Evolutionary conservation across 495 filamentous ascomycete genomes (phyloP).

Genomic region (Hypoxylon fragiforme): DNA sequence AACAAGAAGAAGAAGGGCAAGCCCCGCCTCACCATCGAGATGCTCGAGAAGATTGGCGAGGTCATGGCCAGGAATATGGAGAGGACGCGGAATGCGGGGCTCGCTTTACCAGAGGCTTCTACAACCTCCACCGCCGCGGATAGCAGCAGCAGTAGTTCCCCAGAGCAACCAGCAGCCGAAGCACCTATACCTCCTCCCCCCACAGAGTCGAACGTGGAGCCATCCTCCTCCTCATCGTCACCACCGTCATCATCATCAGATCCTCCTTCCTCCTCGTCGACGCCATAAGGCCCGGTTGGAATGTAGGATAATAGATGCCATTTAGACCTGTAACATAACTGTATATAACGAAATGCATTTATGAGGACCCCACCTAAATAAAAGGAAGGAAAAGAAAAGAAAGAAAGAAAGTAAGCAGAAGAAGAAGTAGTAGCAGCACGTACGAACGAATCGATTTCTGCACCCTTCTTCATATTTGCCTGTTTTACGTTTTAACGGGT

Average conservation of each 20-base stretch:
- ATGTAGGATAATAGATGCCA: conserved; percentile 21
- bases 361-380: no score
- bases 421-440: no score
- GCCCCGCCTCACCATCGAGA: conserved; percentile 58
- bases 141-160: not conserved
- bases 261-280: no score
- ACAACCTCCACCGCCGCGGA: no score
- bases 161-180: not conserved
- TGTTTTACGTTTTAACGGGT: no score
- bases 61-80: conserved; percentile 62
- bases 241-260: conserved; percentile 23
- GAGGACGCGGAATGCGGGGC: conserved; percentile 35
- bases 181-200: not conserved
- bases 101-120: conserved; percentile 24
- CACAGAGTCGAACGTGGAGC: conserved; percentile 2
- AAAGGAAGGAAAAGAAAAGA: no score
- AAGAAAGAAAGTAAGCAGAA: no score
- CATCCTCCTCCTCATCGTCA: conserved; percentile 2
- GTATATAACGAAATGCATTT: conserved; percentile 34
- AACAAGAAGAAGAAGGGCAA: conserved; percentile 50
- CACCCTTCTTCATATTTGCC: not conserved
- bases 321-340: conserved; percentile 36
- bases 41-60: conserved; percentile 67
- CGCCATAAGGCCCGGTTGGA: no score
- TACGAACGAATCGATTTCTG: conserved; percentile 1